Evolutionary conservation across 1,139 yeast species (phyloP), one percentile per base, ranked within the genome.

Genomic region (Hansenula lynferdii): DNA sequence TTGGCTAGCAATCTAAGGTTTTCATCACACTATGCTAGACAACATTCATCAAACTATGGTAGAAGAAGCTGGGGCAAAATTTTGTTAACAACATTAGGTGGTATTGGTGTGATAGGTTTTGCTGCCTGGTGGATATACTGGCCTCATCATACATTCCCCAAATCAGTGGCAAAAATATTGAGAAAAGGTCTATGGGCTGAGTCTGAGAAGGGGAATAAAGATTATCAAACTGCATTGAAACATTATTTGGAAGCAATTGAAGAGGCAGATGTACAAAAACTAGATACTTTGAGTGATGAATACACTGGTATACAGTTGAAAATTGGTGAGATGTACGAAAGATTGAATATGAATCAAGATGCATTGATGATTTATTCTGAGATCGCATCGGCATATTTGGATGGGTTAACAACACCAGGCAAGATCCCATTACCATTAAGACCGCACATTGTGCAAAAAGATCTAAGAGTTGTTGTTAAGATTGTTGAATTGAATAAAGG

Each of bases 261-360:
- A 33, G 65, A 59, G 39, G 75, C 78, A 19, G 68, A 68, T 38
- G 51, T 56, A 14, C 53, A 69, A 32, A 67, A 74, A 19, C 57
- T 86, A 63, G 75, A 76, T 44, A 71, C 70, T 15, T 53, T 85
- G 25, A 67, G 76, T 37, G 86, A 83, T 49, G 85, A 80, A 51
- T 84, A 80, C 54, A 89, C 97, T 0, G 96, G 96, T 0, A 75
- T 90, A 42, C 95, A 87, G 54, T 67, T 90, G 56, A 86, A 89
- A 54, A 68, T 86, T 31, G 95, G 85, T 4, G 96, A 89, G 55
- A 84, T 87, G 87, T 85, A 79, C 57, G 94, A 85, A 54, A 65
- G 80, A 36, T 61, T 85, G 46, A 69, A 68, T 25, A 70, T 75
- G 77, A 47, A 59, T 30, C 73, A 74, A 16, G 86, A 82, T 42